phyloP scores from a whole-genome alignment of 176 grass and related monocot species.

The Zea mays region Zm-B73-REFERENCE-NAM-5.0 NC_050099.1:209450001-209450500 shows the following conservation, averaged over 20 bases:
- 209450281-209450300: slow-evolving; percentile 32
- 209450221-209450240: slow-evolving; percentile 71
- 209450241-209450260: slow-evolving; percentile 61
- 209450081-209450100: slow-evolving; percentile 13
- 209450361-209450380: slow-evolving; percentile 28
- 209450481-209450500: slow-evolving; percentile 51
- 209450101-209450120: slow-evolving; percentile 34
- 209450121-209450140: slow-evolving; percentile 29
- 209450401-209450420: slow-evolving; percentile 51
- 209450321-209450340: slow-evolving; percentile 41
- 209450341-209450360: slow-evolving; percentile 18
- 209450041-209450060: slow-evolving; percentile 34
- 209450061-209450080: slow-evolving; percentile 48
- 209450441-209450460: slow-evolving; percentile 37
- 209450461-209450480: slow-evolving; percentile 46
- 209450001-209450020: slow-evolving; percentile 48
- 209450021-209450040: slow-evolving; percentile 53
- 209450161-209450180: slow-evolving; percentile 43
- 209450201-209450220: slow-evolving; percentile 42
- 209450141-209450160: background rate
- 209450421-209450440: slow-evolving; percentile 25
- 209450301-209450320: slow-evolving; percentile 66
- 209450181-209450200: slow-evolving; percentile 37
- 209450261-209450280: slow-evolving; percentile 42
- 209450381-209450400: slow-evolving; percentile 13